Evolutionary conservation across 2,329 filamentous ascomycete genomes (phyloP).

Genomic region (Dothideomycetidae sp.): DNA sequence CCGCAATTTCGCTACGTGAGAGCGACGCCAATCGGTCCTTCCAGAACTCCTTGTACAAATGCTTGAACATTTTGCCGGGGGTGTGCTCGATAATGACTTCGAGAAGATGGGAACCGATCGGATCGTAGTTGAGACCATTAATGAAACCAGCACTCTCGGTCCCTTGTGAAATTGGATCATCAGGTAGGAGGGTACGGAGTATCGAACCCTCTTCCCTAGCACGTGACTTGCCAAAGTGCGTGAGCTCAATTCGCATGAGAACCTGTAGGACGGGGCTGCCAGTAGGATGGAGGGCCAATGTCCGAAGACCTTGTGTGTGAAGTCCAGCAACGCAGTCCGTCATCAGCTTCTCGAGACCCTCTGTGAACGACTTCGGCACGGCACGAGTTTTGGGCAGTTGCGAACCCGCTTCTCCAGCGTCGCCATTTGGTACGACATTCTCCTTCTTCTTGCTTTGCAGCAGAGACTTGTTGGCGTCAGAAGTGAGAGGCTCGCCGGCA

Average conservation of each 20-base stretch:
- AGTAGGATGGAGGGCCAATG: conserved; percentile 75
- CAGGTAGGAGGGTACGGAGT: conserved; percentile 64
- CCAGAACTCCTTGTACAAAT: conserved; percentile 66
- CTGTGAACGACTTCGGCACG: conserved; percentile 66
- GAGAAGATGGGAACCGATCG: conserved; percentile 75
- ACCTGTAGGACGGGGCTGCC: conserved; percentile 91
- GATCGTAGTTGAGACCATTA: conserved; percentile 75
- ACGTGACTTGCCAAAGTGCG: conserved; percentile 53
- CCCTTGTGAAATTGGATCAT: conserved; percentile 58
- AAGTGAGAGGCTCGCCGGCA: conserved; percentile 65
- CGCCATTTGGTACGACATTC: conserved; percentile 48
- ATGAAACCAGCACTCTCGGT: conserved; percentile 67
- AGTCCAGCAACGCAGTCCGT: conserved; percentile 58
- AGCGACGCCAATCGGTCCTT: conserved; percentile 65
- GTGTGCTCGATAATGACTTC: conserved; percentile 71
- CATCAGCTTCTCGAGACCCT: conserved; percentile 70
- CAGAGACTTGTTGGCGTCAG: conserved; percentile 53
- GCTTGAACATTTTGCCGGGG: conserved; percentile 83
- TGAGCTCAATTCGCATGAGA: conserved; percentile 72
- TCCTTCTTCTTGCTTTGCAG: conserved; percentile 90
- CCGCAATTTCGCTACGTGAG: conserved; percentile 78
- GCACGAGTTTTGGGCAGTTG: conserved; percentile 26
- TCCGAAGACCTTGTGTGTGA: conserved; percentile 65
- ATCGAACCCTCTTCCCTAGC: conserved; percentile 53
- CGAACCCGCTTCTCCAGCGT: conserved; percentile 30